Base-by-base conservation (phyloP, 148 eudicot genomes). In the Salicornia ramosissima region DNA sequence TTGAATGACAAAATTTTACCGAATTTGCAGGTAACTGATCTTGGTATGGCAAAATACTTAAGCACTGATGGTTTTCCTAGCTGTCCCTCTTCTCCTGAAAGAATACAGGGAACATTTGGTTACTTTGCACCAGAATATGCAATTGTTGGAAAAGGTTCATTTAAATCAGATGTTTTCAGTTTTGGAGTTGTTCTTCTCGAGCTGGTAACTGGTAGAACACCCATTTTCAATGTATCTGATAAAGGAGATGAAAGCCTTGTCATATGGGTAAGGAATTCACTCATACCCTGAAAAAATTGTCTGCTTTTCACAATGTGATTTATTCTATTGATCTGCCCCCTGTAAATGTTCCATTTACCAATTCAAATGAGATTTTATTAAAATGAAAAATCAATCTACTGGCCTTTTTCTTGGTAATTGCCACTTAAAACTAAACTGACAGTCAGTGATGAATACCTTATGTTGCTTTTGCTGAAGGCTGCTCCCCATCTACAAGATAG, bases 111-210 rank as follows among this genome's bases (percentile, higher is more conserved):
- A 60, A 93, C 96, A 22, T 93, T 93, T 82, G 98, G 98, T 52
- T 93, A 93, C 81, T 93, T 93, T 76, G 98, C 98, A 52, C 98
- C 98, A 10, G 98, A 93, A 76, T 88, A 90, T 80, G 92, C 96
- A 52, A 87, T 88, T 72, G 77, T 86, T 56, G 98, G 98, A 63
- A 85, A 82, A 84, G 95, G 88, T 70, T 82, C 96, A 66, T 78
- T 90, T 22, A 93, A 90, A 73, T 90, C 98, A 0, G 98, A 93
- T 81, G 96, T 93, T 71, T 93, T 93, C 85, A 93, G 98, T 83
- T 93, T 93, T 70, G 98, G 98, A 63, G 96, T 93, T 24, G 98
- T 93, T 78, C 96, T 93, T 75, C 96, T 93, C 61, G 98, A 93
- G 71, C 73, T 93, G 62, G 86, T 93, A 62, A 88, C 84, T 56